Evolutionary conservation across 768 basidiomycete genomes (phyloP), one percentile per base, ranked within the genome.

Genomic region (Auriscalpium microsporum): DNA sequence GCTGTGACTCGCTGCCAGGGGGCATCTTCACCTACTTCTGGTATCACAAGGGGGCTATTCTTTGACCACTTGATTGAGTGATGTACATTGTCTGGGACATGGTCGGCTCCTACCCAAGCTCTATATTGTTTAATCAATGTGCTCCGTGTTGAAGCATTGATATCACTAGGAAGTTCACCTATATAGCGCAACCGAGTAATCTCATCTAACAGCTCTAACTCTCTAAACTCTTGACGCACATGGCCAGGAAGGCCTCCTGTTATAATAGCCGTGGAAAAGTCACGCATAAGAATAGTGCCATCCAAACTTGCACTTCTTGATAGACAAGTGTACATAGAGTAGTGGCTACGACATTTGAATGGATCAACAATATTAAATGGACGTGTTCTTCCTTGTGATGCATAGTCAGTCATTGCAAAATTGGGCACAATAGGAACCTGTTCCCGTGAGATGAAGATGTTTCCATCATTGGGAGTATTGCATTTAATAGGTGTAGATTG

Each of bases 381-480:
- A n/a, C 63, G 34, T 8, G 61, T 67, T 13, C 58, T n/a, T 3
- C 64, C 65, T 57, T 66, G 65, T 19, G 49, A 61, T 16, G 45
- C 46, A 53, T 53, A 66, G 48, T 67, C 63, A 10, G 64, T 61
- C 59, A 65, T 64, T 6, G 59, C 58, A 51, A 67, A 67, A 49
- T 63, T 62, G 4, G 59, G 65, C 0, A 65, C 34, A 3, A 61
- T 46, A 10, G 17, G 56, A 3, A 62, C 54, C 36, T 67, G 64
- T 3, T 42, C 8, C 10, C 65, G 21, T 0, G 14, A 17, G 10
- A 64, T 37, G 1, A 14, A 13, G 1, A 56, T 9, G 16, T 9
- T 42, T 7, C 14, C 16, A 13, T 54, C 62, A 35, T 54, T 44
- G 8, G 54, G 58, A n/a, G 62, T 38, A 38, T 14, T 13, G 34